Conservation (phyloP, 129 eudicot genomes). For the Flaveria robusta region DNA sequence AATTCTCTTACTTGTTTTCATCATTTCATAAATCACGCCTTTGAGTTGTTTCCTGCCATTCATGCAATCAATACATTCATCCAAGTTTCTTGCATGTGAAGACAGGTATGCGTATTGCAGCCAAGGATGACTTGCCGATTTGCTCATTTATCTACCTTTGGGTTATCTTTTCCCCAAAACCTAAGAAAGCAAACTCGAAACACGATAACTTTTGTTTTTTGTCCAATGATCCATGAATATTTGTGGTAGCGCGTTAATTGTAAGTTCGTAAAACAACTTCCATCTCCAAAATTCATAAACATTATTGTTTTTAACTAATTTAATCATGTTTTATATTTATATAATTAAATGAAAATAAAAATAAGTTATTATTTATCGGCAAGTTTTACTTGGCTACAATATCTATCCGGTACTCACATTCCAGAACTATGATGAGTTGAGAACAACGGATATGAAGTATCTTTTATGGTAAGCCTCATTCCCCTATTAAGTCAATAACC, state of each 20-base stretch:
- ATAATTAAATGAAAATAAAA: background rate
- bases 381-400: conserved; percentile 62
- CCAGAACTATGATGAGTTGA: conserved; percentile 48
- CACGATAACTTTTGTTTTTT: background rate
- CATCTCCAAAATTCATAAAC: background rate
- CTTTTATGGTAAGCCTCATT: conserved; percentile 1
- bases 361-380: conserved; percentile 38
- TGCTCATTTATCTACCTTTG: background rate
- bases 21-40: background rate
- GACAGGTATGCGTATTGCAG: conserved; percentile 52
- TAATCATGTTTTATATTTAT: background rate
- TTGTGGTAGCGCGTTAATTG: background rate
- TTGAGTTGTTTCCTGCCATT: background rate
- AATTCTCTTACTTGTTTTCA: background rate
- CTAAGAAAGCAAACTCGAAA: conserved; percentile 6
- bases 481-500: background rate
- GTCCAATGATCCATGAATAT: too few species aligned
- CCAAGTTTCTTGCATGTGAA: conserved; percentile 61
- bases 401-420: conserved; percentile 50
- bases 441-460: background rate
- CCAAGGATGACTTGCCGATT: conserved; percentile 91
- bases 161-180: background rate
- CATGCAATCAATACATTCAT: conserved; percentile 24
- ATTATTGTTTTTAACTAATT: background rate
- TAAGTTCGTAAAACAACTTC: background rate